Conservation (phyloP, 2,329 filamentous ascomycete genomes). For the Coccinonectria pachysandricola region DNA sequence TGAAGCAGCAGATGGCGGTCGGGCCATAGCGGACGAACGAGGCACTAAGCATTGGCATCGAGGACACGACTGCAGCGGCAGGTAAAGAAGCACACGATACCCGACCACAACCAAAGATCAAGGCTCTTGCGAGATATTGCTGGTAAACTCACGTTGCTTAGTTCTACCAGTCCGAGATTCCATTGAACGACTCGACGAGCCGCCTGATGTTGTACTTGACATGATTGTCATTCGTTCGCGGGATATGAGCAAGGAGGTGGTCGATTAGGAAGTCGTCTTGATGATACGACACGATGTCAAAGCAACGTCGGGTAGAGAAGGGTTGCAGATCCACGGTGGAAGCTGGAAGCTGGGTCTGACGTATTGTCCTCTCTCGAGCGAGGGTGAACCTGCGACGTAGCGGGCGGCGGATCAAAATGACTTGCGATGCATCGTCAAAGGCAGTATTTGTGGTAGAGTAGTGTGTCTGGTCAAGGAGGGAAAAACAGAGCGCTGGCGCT, state of each 20-base stretch:
- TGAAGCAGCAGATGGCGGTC: slow-evolving; percentile 2
- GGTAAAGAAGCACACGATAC: no score
- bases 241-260: slow-evolving; percentile 5
- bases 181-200: slow-evolving; percentile 43
- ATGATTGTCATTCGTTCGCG: slow-evolving; percentile 16
- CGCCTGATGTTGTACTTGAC: slow-evolving; percentile 27
- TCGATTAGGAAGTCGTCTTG: slow-evolving; percentile 13
- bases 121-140: no score
- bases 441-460: slow-evolving; percentile 1
- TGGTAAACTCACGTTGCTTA: slow-evolving; percentile 65
- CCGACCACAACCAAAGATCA: no score
- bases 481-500: not conserved
- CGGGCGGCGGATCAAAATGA: slow-evolving; percentile 15
- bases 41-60: slow-evolving; percentile 4
- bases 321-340: slow-evolving; percentile 7
- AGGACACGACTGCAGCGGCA: no score
- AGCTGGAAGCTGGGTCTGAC: slow-evolving; percentile 16
- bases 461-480: slow-evolving; percentile 2
- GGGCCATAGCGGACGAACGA: slow-evolving; percentile 1
- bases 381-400: slow-evolving; percentile 19
- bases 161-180: slow-evolving; percentile 66
- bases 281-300: slow-evolving; percentile 7
- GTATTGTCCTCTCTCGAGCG: slow-evolving; percentile 14
- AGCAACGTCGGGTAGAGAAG: slow-evolving; percentile 7
- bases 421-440: slow-evolving; percentile 18